These are phyloP conservation scores for Eurotiales sp. DNA, from an alignment of 2,329 filamentous ascomycete species.

Conservation along the genomic window DNA sequence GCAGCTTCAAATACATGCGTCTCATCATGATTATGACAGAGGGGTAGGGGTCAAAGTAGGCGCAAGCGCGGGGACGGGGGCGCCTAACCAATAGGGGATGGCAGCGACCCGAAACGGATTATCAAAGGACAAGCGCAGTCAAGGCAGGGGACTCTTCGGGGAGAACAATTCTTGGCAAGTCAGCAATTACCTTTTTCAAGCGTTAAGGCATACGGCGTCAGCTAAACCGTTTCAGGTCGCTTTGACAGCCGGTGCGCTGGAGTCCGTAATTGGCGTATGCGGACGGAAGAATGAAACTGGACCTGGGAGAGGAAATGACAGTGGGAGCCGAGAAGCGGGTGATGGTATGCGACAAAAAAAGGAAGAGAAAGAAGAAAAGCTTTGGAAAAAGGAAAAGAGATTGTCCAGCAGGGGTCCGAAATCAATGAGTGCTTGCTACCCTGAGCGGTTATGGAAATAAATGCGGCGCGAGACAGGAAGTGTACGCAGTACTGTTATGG, in stretches of 20 bases:
- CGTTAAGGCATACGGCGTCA: slow-evolving; percentile 2
- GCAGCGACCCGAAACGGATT: neutral
- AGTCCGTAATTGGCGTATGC: neutral
- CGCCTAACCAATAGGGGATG: slow-evolving; percentile 6
- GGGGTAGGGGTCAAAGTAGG: no score
- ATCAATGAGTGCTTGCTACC: neutral
- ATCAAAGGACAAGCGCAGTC: slow-evolving; percentile 1
- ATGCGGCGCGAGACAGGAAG: no score
- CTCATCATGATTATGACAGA: no score
- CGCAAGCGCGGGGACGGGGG: slow-evolving; percentile 8
- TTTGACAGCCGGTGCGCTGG: slow-evolving; percentile 1
- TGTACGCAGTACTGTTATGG: no score
- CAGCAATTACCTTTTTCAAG: slow-evolving; percentile 5
- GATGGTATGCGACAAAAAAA: no score
- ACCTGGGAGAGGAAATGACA: no score
- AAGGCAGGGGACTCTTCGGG: neutral
- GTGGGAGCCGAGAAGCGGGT: no score
- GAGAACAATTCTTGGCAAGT: neutral
- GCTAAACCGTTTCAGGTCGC: slow-evolving; percentile 11
- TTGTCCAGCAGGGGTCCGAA: neutral
- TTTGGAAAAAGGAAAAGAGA: neutral
- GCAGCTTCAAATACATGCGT: neutral
- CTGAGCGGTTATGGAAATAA: no score
- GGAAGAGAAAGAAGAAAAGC: no score
- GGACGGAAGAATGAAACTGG: neutral